Conservation (phyloP, 2,329 filamentous ascomycete species). For the Coleophoma crateriformis region DNA sequence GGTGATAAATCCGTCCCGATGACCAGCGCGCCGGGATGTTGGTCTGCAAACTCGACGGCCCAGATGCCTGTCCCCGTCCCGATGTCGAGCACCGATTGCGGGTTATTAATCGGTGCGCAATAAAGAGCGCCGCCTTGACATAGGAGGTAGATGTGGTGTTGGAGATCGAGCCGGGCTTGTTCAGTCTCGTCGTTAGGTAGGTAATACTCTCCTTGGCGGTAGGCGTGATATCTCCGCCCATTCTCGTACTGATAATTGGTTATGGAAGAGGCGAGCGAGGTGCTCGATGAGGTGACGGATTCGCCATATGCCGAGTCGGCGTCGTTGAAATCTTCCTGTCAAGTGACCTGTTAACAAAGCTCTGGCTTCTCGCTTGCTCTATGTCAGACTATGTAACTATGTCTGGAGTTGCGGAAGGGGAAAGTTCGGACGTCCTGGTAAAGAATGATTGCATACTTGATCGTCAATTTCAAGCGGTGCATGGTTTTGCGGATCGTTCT, state of each 20-base stretch:
- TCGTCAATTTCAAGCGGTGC: too few relatives aligned
- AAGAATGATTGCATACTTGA: too few relatives aligned
- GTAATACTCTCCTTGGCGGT: constrained; percentile 24
- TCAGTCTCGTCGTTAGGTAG: constrained; percentile 5
- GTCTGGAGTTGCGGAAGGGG: too few relatives aligned
- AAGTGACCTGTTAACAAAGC: too few relatives aligned
- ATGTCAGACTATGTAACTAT: too few relatives aligned
- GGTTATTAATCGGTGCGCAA: constrained; percentile 14
- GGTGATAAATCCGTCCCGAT: constrained; percentile 18
- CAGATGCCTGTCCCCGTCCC: constrained; percentile 29
- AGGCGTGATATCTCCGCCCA: constrained; percentile 2
- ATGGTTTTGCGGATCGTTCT: too few relatives aligned
- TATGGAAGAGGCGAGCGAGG: neutral
- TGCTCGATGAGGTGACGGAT: neutral
- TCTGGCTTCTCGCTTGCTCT: too few relatives aligned
- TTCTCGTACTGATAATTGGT: neutral
- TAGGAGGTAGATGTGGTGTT: constrained; percentile 7
- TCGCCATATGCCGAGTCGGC: neutral
- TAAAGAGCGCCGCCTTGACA: constrained; percentile 5
- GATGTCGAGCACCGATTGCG: constrained; percentile 29
- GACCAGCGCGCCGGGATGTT: constrained; percentile 18
- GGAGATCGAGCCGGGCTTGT: constrained; percentile 4
- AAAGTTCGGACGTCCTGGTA: too few relatives aligned
- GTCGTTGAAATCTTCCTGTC: neutral
- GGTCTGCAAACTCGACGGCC: constrained; percentile 23